Evolutionary conservation across 331 rosid species (phyloP).

Genomic region (Erythrophleum ivorense): DNA sequence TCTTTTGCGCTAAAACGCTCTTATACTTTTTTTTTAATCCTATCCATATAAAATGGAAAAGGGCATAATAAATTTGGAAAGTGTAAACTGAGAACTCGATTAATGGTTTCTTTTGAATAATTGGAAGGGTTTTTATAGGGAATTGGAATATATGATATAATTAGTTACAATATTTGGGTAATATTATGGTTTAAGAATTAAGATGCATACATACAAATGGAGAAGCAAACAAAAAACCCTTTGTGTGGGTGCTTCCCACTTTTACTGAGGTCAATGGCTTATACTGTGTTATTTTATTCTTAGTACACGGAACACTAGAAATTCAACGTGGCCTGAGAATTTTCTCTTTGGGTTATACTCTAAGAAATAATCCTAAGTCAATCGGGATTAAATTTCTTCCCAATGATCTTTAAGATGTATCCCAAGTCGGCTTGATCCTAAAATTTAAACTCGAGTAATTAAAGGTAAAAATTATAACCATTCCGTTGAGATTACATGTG

Average conservation of each 20-base stretch:
- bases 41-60: not conserved
- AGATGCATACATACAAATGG: conserved; percentile 34
- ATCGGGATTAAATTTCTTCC: too few species aligned
- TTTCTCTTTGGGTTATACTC: too few species aligned
- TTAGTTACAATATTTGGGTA: not conserved
- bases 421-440: too few species aligned
- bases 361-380: too few species aligned
- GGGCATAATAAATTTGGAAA: not conserved
- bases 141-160: not conserved
- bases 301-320: conserved; percentile 20
- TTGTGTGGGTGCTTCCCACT: conserved; percentile 44
- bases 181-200: conserved; percentile 39
- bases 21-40: too few species aligned
- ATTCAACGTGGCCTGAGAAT: conserved; percentile 39
- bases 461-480: not conserved
- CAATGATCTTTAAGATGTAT: too few species aligned
- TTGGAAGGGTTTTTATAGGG: not conserved
- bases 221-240: conserved; percentile 59
- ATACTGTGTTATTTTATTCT: conserved; percentile 3
- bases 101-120: not conserved
- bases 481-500: not conserved
- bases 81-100: not conserved
- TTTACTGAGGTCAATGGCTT: conserved; percentile 48
- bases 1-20: too few species aligned
- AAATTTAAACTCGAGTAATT: too few species aligned